Percentiles rank a stretch among this genome's conserved stretches.
phyloP scores from a whole-genome alignment of 2,329 filamentous ascomycete species.

The Aspergillus clavatus region DNA sequence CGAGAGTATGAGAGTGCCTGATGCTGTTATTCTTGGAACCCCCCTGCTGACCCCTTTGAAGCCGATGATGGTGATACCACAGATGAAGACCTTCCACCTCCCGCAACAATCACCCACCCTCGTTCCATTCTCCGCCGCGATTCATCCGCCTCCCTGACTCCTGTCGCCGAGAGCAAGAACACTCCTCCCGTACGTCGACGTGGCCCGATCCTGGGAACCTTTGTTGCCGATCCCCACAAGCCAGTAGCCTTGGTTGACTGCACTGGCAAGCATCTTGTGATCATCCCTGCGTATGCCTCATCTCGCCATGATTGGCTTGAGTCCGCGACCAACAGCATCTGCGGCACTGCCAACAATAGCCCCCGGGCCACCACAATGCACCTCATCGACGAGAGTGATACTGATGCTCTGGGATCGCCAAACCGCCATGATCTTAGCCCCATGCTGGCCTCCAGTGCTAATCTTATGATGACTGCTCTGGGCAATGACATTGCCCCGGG shows the following conservation, averaged over 20 bases:
- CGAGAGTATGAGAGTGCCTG: conserved; percentile 49
- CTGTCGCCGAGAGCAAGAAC: conserved; percentile 36
- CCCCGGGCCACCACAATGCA: conserved; percentile 38
- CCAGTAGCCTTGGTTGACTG: conserved; percentile 45
- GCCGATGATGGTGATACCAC: conserved; percentile 59
- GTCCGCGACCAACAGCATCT: conserved; percentile 38
- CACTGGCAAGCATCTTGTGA: conserved; percentile 46
- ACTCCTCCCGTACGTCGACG: conserved; percentile 35
- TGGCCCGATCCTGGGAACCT: conserved; percentile 46
- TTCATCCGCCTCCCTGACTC: conserved; percentile 42
- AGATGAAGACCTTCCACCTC: conserved; percentile 52
- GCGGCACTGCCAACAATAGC: conserved; percentile 41
- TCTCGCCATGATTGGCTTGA: conserved; percentile 45
- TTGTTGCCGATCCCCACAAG: conserved; percentile 45
- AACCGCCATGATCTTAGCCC: conserved; percentile 42
- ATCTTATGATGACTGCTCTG: conserved; percentile 75
- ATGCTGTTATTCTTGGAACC: conserved; percentile 17
- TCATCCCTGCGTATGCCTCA: conserved; percentile 45
- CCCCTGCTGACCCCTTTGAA: conserved; percentile 45
- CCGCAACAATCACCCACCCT: conserved; percentile 44
- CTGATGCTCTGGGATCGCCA: conserved; percentile 38
- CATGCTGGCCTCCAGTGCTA: conserved; percentile 63
- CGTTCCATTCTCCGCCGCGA: conserved; percentile 49
- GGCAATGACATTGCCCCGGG: conserved; percentile 45
- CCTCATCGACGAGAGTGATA: conserved; percentile 42